Percentiles rank a stretch among this genome's conserved stretches.
These are phyloP conservation scores for Atkinsonella texensis DNA, from an alignment of 2,329 filamentous ascomycete species.

Conservation along the genomic window DNA sequence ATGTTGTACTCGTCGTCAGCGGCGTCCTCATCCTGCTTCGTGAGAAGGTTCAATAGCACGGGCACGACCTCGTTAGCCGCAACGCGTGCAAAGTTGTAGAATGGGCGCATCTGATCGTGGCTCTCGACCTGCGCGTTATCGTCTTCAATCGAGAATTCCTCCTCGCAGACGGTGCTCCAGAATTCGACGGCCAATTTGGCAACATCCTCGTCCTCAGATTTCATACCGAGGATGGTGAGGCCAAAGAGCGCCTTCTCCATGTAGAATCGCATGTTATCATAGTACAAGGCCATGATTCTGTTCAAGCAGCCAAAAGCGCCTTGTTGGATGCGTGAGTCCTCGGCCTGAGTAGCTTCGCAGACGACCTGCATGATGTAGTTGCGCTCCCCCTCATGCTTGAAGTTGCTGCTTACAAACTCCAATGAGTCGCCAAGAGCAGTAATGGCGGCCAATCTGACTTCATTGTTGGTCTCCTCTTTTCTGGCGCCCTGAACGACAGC, in stretches of 20 bases:
- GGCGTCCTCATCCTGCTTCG: constrained; percentile 96
- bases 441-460: constrained; percentile 87
- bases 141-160: constrained; percentile 95
- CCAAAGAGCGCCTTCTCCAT: constrained; percentile 99
- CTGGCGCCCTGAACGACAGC: constrained; percentile 95
- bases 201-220: constrained; percentile 93
- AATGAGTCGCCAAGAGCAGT: constrained; percentile 90
- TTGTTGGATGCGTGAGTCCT: constrained; percentile 84
- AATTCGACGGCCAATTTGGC: constrained; percentile 97
- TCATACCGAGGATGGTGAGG: constrained; percentile 96
- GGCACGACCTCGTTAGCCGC: constrained; percentile 91
- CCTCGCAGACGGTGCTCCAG: constrained; percentile 99
- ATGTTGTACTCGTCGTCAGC: constrained; percentile 96
- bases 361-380: constrained; percentile 99
- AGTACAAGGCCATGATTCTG: constrained; percentile 97
- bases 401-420: constrained; percentile 96
- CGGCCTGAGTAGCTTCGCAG: constrained; percentile 93
- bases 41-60: constrained; percentile 75
- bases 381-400: constrained; percentile 96
- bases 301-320: constrained; percentile 95
- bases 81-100: constrained; percentile 91
- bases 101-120: constrained; percentile 73
- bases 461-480: constrained; percentile 85
- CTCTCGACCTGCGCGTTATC: constrained; percentile 73
- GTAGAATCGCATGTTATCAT: constrained; percentile 99